Evolutionary conservation across 2,329 filamentous ascomycete genomes (phyloP), one percentile per base, ranked within the genome.

Genomic region (Fonsecaea multimorphosa): DNA sequence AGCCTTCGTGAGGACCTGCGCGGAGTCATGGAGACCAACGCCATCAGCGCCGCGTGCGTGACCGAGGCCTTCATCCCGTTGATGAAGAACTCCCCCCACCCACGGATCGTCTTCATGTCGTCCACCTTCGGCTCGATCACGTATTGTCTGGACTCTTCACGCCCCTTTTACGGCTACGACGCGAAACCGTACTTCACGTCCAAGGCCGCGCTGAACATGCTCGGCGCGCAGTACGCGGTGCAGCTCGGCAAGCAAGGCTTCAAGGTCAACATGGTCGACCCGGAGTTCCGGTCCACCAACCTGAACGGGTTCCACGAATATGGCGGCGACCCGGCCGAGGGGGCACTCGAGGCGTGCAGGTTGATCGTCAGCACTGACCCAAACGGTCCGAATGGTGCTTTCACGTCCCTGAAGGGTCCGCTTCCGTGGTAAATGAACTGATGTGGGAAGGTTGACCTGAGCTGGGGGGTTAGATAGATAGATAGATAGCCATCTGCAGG

Each of bases 21-120:
- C 63, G 46, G 68, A 67, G 63, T 73, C 63, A 58, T 71, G 61
- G 9, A 66, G 63, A 46, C 68, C 64, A 64, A 60, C 56, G 38
- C 56, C 58, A 60, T 49, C 32, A 27, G 22, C 46, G 51, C 51
- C 11, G 65, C 38, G 1, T 31, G 40, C 14, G 53, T 58, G 7
- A 65, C 61, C 16, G 61, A 67, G 14, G 61, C 49, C n/a, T 64
- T 67, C 49, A 12, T 64, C 11, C 65, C 61, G n/a, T 40, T 67
- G 32, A 32, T 65, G 55, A 52, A 64, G 57, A 65, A 65, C 32
- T 31, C 62, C 2, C 24, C 60, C 22, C 8, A 22, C 16, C 44
- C 58, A 14, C 62, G 63, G 1, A 31, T 68, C 9, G 22, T 68
- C 3, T 64, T 65, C 51, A 68, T 62, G 57, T 61, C 57, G 22